Evolutionary conservation across 306 rosid genomes (phyloP).

Genomic region (Spatholobus suberectus): DNA sequence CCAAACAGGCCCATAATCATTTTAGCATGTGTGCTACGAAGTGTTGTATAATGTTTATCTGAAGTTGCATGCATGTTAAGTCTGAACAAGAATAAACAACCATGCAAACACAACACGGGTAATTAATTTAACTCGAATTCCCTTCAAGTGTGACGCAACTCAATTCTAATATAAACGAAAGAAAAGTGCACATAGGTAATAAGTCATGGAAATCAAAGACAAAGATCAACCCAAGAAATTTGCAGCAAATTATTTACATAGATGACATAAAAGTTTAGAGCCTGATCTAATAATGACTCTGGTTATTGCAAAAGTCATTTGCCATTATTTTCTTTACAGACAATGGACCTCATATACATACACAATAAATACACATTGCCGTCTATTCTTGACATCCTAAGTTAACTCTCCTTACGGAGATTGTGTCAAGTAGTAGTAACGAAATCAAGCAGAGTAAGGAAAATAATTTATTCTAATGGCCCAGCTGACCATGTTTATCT

Average conservation of each 20-base stretch:
- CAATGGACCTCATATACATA: constrained; percentile 54
- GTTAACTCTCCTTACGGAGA: constrained; percentile 46
- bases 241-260: constrained; percentile 78
- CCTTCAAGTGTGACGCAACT: background rate
- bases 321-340: constrained; percentile 59
- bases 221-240: constrained; percentile 33
- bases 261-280: constrained; percentile 47
- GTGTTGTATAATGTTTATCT: no score
- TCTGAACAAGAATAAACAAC: background rate
- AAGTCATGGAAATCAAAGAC: background rate
- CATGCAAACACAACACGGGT: background rate
- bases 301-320: constrained; percentile 60
- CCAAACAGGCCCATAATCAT: no score
- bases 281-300: constrained; percentile 40
- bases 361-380: constrained; percentile 47
- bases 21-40: background rate
- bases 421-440: constrained; percentile 39
- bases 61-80: background rate
- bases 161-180: background rate
- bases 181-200: background rate
- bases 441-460: constrained; percentile 34
- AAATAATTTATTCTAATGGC: constrained; percentile 46
- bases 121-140: background rate
- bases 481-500: constrained; percentile 58
- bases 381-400: constrained; percentile 52